Base-by-base conservation (phyloP, 805 yeast genomes). In the Groenewaldozyma salmanticensis region DNA sequence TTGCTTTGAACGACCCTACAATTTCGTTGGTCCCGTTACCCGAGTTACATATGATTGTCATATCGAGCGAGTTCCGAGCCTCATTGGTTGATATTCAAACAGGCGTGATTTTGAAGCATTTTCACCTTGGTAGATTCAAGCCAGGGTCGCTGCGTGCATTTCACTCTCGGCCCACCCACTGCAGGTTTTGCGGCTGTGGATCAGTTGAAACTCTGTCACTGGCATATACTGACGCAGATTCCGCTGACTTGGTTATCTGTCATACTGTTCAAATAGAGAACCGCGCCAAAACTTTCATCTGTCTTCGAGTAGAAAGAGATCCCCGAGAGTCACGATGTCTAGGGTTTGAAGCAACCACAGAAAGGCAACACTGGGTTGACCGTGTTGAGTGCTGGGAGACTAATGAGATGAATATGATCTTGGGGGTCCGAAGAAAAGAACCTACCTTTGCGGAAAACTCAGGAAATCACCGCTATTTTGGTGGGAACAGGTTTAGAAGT, bases 301-400 rank as follows among this genome's bases (percentile, higher is more conserved):
- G 96, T 59, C 61, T 86, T 42, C 74, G 95, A 60, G 94, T 83
- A 31, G 96, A 86, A 60, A 80, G 96, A 72, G 96, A 86, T 60
- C 85, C 90, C 2, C 72, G 94, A 52, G 96, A 86, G 61, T 83
- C 84, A 31, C 74, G 95, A 65, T 86, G 96, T 62, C 68, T 81
- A 32, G 95, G 95, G 21, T 82, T 86, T 56, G 84, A 78, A 40
- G 74, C 81, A 1, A 85, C 77, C 5, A 67, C 71, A 16, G 94
- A 85, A 53, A 76, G 74, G 38, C 80, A 75, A 43, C 75, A 77
- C 57, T 79, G 84, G 76, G 65, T 77, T 33, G 69, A 70, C 21
- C 62, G 72, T 44, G 77, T 82, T n/a, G 83, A 77, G 52, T 75
- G 78, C 16, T 85, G 95, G 95, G 78, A 81, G 48, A 60, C 76